Evolutionary conservation across 1,284 basidiomycete genomes (phyloP).

Genomic region (Boletus subluridellus): DNA sequence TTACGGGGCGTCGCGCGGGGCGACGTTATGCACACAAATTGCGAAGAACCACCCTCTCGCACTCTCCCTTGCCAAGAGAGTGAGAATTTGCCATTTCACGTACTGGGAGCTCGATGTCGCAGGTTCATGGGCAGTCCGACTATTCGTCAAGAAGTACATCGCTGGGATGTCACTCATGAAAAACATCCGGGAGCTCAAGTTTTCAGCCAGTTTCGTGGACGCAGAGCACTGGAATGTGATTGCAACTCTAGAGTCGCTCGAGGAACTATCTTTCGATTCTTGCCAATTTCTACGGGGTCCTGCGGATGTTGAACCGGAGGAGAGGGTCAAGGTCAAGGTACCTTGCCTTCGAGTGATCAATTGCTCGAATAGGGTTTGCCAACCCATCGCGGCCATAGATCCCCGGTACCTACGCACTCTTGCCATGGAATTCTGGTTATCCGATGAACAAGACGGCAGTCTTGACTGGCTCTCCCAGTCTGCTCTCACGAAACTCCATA

Average conservation of each 20-base stretch:
- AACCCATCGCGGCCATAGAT: too few relatives aligned
- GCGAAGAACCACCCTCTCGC: slow-evolving; percentile 11
- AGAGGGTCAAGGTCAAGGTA: slow-evolving; percentile 5
- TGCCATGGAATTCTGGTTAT: too few relatives aligned
- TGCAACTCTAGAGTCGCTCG: slow-evolving; percentile 6
- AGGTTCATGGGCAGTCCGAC: background rate
- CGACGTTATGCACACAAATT: too few relatives aligned
- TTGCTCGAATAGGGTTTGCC: background rate
- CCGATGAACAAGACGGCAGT: too few relatives aligned
- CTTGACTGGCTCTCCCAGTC: slow-evolving; percentile 1
- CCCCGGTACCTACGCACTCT: background rate
- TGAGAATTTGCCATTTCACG: slow-evolving; percentile 15
- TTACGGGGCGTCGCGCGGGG: background rate
- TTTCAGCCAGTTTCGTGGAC: slow-evolving; percentile 7
- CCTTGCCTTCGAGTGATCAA: background rate
- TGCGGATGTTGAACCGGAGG: background rate
- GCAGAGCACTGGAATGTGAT: slow-evolving; percentile 17
- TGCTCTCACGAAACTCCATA: slow-evolving; percentile 2
- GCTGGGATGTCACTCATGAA: slow-evolving; percentile 17
- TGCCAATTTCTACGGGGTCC: slow-evolving; percentile 5
- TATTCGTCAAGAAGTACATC: background rate
- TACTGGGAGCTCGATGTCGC: background rate
- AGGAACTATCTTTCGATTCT: slow-evolving; percentile 7
- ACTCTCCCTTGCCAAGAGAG: background rate
- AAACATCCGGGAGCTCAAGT: slow-evolving; percentile 15